Base-by-base conservation (phyloP, 805 yeast species). In the Metschnikowia cerradonensis region DNA sequence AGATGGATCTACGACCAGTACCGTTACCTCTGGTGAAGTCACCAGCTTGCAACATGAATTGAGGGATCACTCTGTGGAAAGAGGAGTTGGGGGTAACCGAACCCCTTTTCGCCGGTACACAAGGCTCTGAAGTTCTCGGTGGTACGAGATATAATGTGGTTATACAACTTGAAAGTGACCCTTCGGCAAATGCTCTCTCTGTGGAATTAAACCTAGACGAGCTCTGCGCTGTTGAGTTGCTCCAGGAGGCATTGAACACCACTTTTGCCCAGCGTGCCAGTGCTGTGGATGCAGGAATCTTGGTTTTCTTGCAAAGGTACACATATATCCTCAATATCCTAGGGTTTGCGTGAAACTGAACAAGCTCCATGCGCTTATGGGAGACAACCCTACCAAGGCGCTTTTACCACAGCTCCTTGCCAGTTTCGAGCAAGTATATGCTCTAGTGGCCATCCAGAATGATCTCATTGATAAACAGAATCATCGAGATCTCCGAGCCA, bases 31-130 rank as follows among this genome's bases (percentile, higher is more conserved):
- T 68, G 65, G 75, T 73, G 64, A 71, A 72, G 67, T 90, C 97
- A 62, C 97, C 78, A 64, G 79, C 97, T 80, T 91, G 98, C 69
- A 92, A 79, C 98, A 91, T 91, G 80, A 91, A 91, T 72, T 87
- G 84, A 59, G 97, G 97, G 66, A 90, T 90, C 59, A 91, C 96
- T 79, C 97, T 86, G 89, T 91, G 97, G 94, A 92, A 91, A 59
- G 84, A 77, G 45, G 95, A 88, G 64, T 79, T 81, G n/a, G 68
- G 84, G 84, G 82, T 84, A 90, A 54, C 96, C 96, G 65, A 76
- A 88, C 55, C 97, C 98, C 81, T 90, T 87, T 78, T 89, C 96
- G 62, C 97, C 96, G 56, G 96, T 90, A 71, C 86, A 79, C 66
- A 91, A 80, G 56, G 96, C 96, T 76, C 96, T 86, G 87, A 91